A percentile compares a stretch with the other conserved stretches of the same genome.
phyloP scores from a whole-genome alignment of 208 protist genomes.

The Borovskyia barvae region DNA sequence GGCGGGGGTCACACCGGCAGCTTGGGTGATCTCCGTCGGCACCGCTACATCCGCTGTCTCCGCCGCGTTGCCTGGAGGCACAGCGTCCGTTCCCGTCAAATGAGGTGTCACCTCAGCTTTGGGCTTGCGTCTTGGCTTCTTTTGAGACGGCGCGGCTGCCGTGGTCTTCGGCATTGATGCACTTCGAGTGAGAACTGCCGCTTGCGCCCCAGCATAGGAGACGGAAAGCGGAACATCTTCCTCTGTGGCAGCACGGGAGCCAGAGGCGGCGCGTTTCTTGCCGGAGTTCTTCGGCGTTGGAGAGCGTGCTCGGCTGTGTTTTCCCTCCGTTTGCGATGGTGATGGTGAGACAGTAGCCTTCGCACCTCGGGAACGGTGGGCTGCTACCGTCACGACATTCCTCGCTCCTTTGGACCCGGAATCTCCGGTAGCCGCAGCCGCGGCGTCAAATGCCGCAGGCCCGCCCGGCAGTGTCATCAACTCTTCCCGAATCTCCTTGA shows the following conservation, averaged over 20 bases:
- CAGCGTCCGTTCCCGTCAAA: too few species aligned
- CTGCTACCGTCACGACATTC: constrained; percentile 1
- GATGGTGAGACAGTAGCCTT: not conserved
- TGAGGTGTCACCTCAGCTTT: too few species aligned
- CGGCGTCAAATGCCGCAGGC: constrained; percentile 11
- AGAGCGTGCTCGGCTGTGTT: not conserved
- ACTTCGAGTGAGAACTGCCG: not conserved
- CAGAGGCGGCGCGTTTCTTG: not conserved
- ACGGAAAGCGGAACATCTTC: not conserved
- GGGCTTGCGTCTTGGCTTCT: not conserved
- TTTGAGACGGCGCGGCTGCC: not conserved
- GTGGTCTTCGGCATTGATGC: not conserved
- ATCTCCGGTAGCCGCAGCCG: not conserved
- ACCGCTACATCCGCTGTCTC: too few species aligned
- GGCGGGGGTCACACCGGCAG: not conserved
- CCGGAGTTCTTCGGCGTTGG: not conserved
- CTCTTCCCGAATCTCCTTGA: constrained; percentile 27
- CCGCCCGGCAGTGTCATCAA: constrained; percentile 37
- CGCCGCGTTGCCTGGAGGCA: too few species aligned
- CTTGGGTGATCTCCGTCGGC: too few species aligned
- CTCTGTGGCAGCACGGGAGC: not conserved
- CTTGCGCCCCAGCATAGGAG: not conserved
- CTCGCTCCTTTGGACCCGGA: not conserved
- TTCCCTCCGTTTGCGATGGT: not conserved
- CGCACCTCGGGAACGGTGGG: constrained; percentile 1